Base-by-base conservation (phyloP, 2,329 filamentous ascomycete species). In the Botrytis hyacinthi region DNA sequence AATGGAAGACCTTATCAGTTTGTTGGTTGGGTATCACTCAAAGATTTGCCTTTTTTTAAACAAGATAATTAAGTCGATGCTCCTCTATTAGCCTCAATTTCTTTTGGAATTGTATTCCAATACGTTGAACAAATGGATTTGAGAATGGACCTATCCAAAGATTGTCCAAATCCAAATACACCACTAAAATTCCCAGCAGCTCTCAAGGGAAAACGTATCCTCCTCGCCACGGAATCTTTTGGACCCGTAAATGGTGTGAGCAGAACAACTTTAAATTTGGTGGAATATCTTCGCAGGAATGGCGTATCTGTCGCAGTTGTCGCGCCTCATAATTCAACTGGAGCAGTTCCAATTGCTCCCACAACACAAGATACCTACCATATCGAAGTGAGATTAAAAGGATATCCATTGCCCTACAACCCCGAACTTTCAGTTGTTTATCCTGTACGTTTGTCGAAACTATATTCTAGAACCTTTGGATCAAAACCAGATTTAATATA, bases 241-340 rank as follows among this genome's bases (percentile, higher is more conserved):
- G 91, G 90, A 4, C 91, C 91, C 0, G 89, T 93, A 79, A 93
- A 93, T 79, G 91, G 91, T n/a, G 91, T 93, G 63, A 91, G 89
- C 78, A 86, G 90, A 75, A 93, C 91, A 7, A 93, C 91, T 0
- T 83, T 90, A 77, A 92, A 90, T 84, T 85, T 93, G 70, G 88
- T 93, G 71, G 88, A 89, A 79, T 91, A 92, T 76, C 83, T 93
- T 32, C 87, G 89, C 73, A 83, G 83, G n/a, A 83, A 92, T 76
- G 90, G 89, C 32, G 90, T 87, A 18, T 85, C 89, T 29, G 87
- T 93, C 68, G 89, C 89, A 14, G 88, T 92, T 9, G 90, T 92
- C 48, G 90, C 91, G 59, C 91, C 91, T 82, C 84, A 79, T 79
- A 83, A 78, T 16, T 70, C 63, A 9, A 88, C 89, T 75, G 84